Conservation (phyloP, 1,139 yeast genomes). For the Taphrina deformans region DNA sequence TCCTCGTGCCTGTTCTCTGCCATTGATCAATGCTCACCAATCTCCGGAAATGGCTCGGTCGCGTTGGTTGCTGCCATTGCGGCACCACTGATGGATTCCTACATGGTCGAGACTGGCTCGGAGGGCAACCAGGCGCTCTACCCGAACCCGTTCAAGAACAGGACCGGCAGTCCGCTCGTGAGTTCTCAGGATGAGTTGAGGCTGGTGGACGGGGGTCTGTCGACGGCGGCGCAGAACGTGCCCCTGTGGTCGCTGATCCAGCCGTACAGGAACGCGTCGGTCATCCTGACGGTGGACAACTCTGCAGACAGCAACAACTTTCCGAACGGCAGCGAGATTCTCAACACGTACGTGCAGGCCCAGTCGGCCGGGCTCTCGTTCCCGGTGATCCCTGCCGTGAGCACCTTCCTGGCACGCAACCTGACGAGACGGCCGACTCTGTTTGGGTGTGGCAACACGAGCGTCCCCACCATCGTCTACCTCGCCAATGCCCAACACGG, state of each 20-base stretch:
- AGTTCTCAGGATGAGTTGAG: constrained; percentile 48
- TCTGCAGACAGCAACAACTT: constrained; percentile 68
- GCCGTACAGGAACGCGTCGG: constrained; percentile 67
- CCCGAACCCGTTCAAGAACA: constrained; percentile 40
- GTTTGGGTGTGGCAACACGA: constrained; percentile 74
- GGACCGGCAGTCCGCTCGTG: constrained; percentile 19
- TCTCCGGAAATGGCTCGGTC: constrained; percentile 58
- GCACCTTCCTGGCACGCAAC: constrained; percentile 59
- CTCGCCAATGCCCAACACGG: constrained; percentile 71
- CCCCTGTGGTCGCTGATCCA: constrained; percentile 81
- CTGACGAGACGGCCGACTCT: constrained; percentile 54
- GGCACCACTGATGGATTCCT: constrained; percentile 42
- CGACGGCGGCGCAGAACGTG: constrained; percentile 71
- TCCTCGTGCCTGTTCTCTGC: constrained; percentile 77
- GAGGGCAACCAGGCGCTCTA: constrained; percentile 76
- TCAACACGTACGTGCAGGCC: constrained; percentile 61
- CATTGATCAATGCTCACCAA: constrained; percentile 53
- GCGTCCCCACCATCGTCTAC: constrained; percentile 72
- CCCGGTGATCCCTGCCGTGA: constrained; percentile 72
- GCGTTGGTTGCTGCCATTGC: constrained; percentile 51
- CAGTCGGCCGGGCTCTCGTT: constrained; percentile 64
- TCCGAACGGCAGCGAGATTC: constrained; percentile 67
- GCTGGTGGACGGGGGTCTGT: constrained; percentile 83
- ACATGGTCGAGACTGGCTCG: constrained; percentile 57
- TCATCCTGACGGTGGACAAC: constrained; percentile 79